Evolutionary conservation across 2,329 filamentous ascomycete species (phyloP).

Genomic region (Clarireedia homoeocarpa): DNA sequence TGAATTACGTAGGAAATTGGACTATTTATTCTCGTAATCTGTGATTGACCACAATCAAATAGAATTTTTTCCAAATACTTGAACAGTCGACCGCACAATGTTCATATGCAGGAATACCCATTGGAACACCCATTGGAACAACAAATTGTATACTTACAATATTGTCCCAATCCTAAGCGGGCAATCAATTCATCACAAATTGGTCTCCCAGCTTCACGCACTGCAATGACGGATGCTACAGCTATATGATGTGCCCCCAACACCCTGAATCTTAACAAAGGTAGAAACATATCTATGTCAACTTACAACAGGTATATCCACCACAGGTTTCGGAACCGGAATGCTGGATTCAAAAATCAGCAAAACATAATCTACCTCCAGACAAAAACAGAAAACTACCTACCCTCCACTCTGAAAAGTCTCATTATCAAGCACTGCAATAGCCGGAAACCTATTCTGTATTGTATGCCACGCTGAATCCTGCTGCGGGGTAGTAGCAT

Average conservation of each 20-base stretch:
- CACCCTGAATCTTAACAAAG: background rate
- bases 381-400: background rate
- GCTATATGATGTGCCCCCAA: background rate
- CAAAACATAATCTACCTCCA: background rate
- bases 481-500: slow-evolving; percentile 17
- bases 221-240: background rate
- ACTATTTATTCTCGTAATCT: too few relatives aligned
- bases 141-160: too few relatives aligned
- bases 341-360: slow-evolving; percentile 23
- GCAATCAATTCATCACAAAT: too few relatives aligned
- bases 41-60: too few relatives aligned
- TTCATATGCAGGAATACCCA: too few relatives aligned
- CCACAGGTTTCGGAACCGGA: slow-evolving; percentile 32
- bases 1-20: background rate
- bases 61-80: too few relatives aligned
- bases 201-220: too few relatives aligned
- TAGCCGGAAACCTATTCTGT: slow-evolving; percentile 33
- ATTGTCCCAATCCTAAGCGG: too few relatives aligned
- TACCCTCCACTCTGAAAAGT: slow-evolving; percentile 32
- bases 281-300: background rate
- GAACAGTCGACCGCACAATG: too few relatives aligned
- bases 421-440: slow-evolving; percentile 37
- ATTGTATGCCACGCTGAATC: slow-evolving; percentile 19
- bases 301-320: slow-evolving; percentile 2
- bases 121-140: too few relatives aligned